phyloP scores from a whole-genome alignment of 1,139 yeast species.

The Kurtzmaniella quercitrusa region DNA sequence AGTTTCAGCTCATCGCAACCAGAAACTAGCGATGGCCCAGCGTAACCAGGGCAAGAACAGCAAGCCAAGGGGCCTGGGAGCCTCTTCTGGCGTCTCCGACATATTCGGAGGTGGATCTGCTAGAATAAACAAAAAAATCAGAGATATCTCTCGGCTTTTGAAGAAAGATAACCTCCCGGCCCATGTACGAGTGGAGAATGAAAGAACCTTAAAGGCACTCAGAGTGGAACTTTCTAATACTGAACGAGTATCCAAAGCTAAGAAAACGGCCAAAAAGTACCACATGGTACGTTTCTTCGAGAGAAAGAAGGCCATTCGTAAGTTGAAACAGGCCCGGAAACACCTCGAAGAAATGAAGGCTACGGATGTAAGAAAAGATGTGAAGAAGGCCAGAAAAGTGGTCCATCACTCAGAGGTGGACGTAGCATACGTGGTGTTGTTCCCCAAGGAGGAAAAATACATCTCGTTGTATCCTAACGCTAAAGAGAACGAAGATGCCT shows the following conservation, averaged over 20 bases:
- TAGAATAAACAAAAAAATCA: conserved; percentile 75
- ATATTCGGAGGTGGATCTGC: conserved; percentile 38
- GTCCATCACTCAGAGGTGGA: conserved; percentile 64
- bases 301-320: conserved; percentile 78
- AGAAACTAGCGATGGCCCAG: not conserved
- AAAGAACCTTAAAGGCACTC: conserved; percentile 77
- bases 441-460: conserved; percentile 78
- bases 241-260: conserved; percentile 46
- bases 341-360: conserved; percentile 35
- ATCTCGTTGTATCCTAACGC: conserved; percentile 65
- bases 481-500: conserved; percentile 22
- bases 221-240: conserved; percentile 60
- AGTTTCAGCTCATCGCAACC: conserved; percentile 3
- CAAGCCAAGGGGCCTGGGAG: conserved; percentile 10
- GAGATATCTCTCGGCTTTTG: conserved; percentile 77
- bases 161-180: conserved; percentile 65
- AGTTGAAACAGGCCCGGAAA: conserved; percentile 60
- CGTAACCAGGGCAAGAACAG: not conserved
- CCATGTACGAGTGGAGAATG: conserved; percentile 72
- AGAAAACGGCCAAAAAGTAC: conserved; percentile 68
- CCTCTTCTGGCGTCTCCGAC: conserved; percentile 23
- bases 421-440: conserved; percentile 69
- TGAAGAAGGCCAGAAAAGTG: conserved; percentile 48
- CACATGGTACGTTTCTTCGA: conserved; percentile 95
- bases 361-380: conserved; percentile 45